These are phyloP conservation scores for Lonicera japonica DNA, from an alignment of 129 eudicot genomes.

Conservation along the genomic window DNA sequence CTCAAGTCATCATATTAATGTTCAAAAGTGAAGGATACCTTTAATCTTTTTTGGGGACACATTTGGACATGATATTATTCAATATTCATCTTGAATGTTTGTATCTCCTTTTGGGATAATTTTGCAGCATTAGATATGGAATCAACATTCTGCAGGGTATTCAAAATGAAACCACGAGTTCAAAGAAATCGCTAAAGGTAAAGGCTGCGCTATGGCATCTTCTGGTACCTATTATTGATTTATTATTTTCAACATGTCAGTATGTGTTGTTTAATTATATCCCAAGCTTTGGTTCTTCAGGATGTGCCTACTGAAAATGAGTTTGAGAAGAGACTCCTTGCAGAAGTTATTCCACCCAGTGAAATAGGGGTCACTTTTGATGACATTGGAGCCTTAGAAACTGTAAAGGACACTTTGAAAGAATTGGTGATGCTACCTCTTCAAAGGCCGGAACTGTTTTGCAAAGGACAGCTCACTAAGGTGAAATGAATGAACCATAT, in stretches of 20 bases:
- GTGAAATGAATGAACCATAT: constrained; percentile 26
- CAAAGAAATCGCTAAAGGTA: constrained; percentile 83
- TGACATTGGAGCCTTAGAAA: constrained; percentile 90
- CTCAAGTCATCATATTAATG: too few species aligned
- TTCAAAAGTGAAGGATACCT: too few species aligned
- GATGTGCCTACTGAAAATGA: constrained; percentile 89
- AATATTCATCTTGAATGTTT: not conserved
- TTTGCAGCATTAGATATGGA: constrained; percentile 67
- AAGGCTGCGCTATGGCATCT: constrained; percentile 4
- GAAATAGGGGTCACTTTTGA: constrained; percentile 91
- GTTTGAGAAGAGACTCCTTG: constrained; percentile 76
- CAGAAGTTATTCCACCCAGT: constrained; percentile 79
- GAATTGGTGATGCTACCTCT: constrained; percentile 93
- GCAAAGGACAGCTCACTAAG: constrained; percentile 87
- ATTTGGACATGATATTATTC: not conserved
- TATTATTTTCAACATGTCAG: too few species aligned
- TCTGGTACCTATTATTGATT: not conserved
- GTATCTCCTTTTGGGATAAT: constrained; percentile 11
- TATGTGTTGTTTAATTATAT: too few species aligned
- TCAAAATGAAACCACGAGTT: constrained; percentile 68
- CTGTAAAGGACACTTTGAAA: constrained; percentile 78
- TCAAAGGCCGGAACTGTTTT: constrained; percentile 82
- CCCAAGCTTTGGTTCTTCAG: too few species aligned
- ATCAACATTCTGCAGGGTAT: constrained; percentile 67
- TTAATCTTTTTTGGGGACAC: too few species aligned